Base-by-base conservation (phyloP, 441 rosid species). In the Adansonia grandidieri region DNA sequence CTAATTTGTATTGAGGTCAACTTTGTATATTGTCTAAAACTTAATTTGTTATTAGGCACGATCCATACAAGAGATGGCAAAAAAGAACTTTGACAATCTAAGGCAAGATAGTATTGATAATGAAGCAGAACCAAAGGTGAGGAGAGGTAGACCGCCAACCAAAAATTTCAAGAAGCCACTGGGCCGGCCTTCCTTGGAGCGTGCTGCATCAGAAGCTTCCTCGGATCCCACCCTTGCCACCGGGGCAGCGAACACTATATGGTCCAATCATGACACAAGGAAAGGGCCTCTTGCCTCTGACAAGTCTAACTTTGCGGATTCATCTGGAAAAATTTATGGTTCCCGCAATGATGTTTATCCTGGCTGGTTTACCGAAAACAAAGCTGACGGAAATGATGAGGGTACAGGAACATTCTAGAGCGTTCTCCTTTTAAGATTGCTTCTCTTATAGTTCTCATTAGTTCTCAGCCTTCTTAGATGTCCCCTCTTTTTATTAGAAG, bases 61-160 rank as follows among this genome's bases (percentile, higher is more conserved):
- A 70, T 86, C 87, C 42, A 90, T 90, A 74, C 88, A 84, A 77
- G 93, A 90, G 82, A 73, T 88, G 53, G 93, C 91, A 32, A 83
- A 82, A 74, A 90, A 88, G 83, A 81, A 86, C 76, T 90, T 90
- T 56, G 85, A 82, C 28, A 87, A 88, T 84, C 73, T 90, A 81
- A 86, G 93, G 83, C 89, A 88, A 61, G 90, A 88, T 54, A 86
- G 89, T 79, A 89, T 87, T 76, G 87, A 78, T 72, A 83, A 80
- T 74, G 85, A 68, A 74, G 79, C 86, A 24, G 83, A 81, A 48
- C 80, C 75, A 37, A 87, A 84, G 79, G 77, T 87, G 50, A 81
- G 86, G 72, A 87, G 88, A 84, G 90, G 88, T 69, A 84, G 90
- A 73, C 90, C 90, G 11, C 88, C 90, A 5, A 82, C 85, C 47